Evolutionary conservation across 768 basidiomycete species (phyloP), one percentile per base, ranked within the genome.

Genomic region (Serendipita sp.): DNA sequence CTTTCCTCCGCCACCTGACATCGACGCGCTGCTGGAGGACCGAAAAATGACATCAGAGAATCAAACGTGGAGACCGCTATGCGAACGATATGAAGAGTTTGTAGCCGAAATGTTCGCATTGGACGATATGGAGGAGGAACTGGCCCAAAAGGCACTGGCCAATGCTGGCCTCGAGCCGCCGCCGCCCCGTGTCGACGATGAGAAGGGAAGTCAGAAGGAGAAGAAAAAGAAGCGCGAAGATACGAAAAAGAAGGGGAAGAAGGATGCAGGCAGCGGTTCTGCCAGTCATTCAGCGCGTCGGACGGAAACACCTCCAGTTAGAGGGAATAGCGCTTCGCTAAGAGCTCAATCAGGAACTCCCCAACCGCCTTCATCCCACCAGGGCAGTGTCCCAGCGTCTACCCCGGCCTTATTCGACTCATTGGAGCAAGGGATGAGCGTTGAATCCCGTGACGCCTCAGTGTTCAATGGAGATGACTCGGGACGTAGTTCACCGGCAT

Each of bases 51-150:
- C 66, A 64, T 1, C 58, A 31, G 24, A 68, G 9, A 60, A 65
- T 42, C 76, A 73, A 34, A 82, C 77, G 0, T 94, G 90, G 87
- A 80, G 85, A 24, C 88, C 95, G 1, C 78, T 89, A 48, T 82
- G 77, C 65, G 91, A 96, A 61, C 83, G 94, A 5, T 97, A 95
- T 72, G 61, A 78, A 20, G 90, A 95, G 71, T 96, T 82, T 68
- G 84, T 88, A 79, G 74, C 75, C 53, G 93, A 96, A 71, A 89
- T 94, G 70, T 84, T 83, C 80, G 78, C 73, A 4, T 72, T 90
- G 60, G 90, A 93, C 66, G 81, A 77, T n/a, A 71, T 75, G 31
- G 91, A 95, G 65, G 94, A 93, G 69, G 77, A 78, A 26, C 82
- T 84, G 66, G 82, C 83, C 2, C 78, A 76, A 50, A 42, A 30